phyloP scores from a whole-genome alignment of 1,284 basidiomycete genomes.

The Ceratobasidium papillatum region DNA sequence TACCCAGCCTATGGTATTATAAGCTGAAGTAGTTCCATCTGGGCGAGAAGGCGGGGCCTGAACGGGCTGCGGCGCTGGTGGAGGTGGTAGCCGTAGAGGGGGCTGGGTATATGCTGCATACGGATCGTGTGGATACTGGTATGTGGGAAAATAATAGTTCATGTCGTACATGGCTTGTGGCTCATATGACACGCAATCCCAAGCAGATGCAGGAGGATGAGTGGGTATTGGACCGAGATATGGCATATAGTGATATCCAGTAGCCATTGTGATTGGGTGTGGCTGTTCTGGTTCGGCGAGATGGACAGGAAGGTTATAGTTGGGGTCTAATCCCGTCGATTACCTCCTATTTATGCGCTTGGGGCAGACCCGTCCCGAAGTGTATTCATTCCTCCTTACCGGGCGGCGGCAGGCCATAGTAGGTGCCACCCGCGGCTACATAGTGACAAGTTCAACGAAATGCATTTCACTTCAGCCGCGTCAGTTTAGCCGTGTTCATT shows the following conservation, averaged over 20 bases:
- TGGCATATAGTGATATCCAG: background rate
- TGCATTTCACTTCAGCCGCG: background rate
- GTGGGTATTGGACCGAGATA: slow-evolving; percentile 1
- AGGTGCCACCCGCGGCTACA: background rate
- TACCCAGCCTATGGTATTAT: slow-evolving; percentile 18
- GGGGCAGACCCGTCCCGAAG: background rate
- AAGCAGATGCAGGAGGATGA: background rate
- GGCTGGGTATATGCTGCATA: slow-evolving; percentile 6
- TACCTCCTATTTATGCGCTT: background rate
- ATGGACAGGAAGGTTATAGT: background rate
- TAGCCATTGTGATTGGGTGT: background rate
- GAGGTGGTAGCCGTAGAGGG: background rate
- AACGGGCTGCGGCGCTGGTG: background rate
- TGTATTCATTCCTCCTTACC: background rate
- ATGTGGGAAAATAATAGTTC: slow-evolving; percentile 20
- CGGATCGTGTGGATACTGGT: slow-evolving; percentile 3
- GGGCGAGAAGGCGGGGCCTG: background rate
- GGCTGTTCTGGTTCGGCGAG: background rate
- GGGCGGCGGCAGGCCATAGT: background rate
- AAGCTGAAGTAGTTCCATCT: background rate
- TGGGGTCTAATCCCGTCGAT: background rate
- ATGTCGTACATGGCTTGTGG: slow-evolving; percentile 1
- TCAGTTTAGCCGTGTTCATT: background rate
- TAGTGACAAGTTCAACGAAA: background rate
- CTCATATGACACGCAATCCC: background rate